Evolutionary conservation across 2,329 filamentous ascomycete species (phyloP), one percentile per base, ranked within the genome.

Genomic region (Diaporthe helianthi): DNA sequence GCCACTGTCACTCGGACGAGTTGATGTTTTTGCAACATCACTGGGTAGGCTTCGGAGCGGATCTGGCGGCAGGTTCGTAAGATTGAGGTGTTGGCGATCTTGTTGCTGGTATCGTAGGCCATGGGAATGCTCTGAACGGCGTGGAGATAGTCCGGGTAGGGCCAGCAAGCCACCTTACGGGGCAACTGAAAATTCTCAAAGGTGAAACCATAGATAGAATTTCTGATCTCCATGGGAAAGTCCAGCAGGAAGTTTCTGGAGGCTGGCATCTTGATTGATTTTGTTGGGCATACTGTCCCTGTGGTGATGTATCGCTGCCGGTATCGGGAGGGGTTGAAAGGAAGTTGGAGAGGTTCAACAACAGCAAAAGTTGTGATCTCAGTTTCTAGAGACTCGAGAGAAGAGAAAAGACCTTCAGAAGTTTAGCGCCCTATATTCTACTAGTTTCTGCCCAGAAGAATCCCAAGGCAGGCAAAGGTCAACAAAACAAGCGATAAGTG

Each of bases 1-100:
- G 8, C 22, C 13, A 49, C n/a, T 12, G 9, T 26, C n/a, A 63
- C 49, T 1, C 58, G 29, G 7, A 63, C 15, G 41, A 63, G 58
- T n/a, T 49, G 29, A 8, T 63, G 58, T 26, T 36, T 63, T 44
- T 49, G 49, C n/a, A 63, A n/a, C 58, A 63, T 63, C 12, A 49
- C 41, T 0, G 31, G 19, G 9, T 49, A 49, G 8, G 58, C 58
- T 4, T 63, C 58, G 15, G n/a, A 13, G 3, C 58, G 44, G 2
- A 13, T 26, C 7, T 36, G 58, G 44, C 44, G 58, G 41, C 29
- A 63, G 9, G 8, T 36, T 36, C 15, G 29, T 4, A 63, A n/a
- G n/a, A 63, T 49, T 1, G 58, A 1, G 2, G 13, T 33, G 2
- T 36, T n/a, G 0, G n/a, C 24, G 44, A 63, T 49, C 44, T 63